Evolutionary conservation across 768 basidiomycete genomes (phyloP), one percentile per base, ranked within the genome.

Genomic region (Pisolithus orientalis): DNA sequence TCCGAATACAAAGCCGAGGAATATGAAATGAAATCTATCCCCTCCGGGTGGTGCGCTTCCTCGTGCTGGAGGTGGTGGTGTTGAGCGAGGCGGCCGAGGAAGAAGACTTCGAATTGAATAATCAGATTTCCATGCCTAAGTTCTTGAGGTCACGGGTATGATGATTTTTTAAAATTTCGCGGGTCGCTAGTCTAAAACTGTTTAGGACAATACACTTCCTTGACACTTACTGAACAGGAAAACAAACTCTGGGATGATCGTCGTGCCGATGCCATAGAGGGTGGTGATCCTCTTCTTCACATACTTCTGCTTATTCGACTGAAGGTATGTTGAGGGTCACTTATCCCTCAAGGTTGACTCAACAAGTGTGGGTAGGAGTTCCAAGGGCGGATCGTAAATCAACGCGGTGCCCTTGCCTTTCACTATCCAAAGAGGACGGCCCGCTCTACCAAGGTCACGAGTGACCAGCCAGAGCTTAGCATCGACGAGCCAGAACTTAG

Each of bases 31-130:
- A 82, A 13, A 91, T 94, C 2, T 80, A 98, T 40, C 84, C 90
- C 2, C 73, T 99, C 46, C 85, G 90, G 29, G 95, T 90, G 5
- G 94, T 96, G 39, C 82, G 96, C 6, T 95, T 95, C 1, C 98
- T 98, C 63, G 87, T 95, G 28, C 78, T 95, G 52, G 88, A 92
- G 54, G 86, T 92, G 52, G 66, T 97, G 21, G 67, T 79, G 13
- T 74, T 99, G 14, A 71, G 72, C 16, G 88, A 90, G 29, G 83
- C 77, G 1, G 85, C 90, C 0, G 90, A 92, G 47, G 82, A 87
- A 51, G 84, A 87, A 43, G 81, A 78, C 0, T 75, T 93, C 39
- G 83, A 94, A 55, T 68, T 94, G 39, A 79, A 78, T 14, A 90
- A 94, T 62, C 86, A 89, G 65, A 85, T 90, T 58, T 84, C 81